Evolutionary conservation across 208 protist genomes (phyloP).

Genomic region (Crithidia sp.): DNA sequence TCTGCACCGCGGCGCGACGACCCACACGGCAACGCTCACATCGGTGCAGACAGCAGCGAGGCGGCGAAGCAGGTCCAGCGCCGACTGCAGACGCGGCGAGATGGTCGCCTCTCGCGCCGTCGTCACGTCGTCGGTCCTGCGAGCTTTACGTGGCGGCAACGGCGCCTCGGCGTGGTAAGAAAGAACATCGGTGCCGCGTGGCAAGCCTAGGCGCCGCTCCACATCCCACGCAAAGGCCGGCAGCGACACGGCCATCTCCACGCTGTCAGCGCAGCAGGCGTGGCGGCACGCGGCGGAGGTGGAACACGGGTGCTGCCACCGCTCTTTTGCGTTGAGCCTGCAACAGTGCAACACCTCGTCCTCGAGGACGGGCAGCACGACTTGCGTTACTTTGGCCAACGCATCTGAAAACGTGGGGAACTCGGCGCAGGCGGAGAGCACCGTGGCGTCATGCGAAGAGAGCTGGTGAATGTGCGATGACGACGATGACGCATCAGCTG

Average conservation of each 20-base stretch:
- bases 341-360: conserved; percentile 1
- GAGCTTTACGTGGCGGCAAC: background rate
- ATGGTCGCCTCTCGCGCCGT: background rate
- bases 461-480: conserved; percentile 35
- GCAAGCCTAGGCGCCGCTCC: background rate
- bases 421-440: conserved; percentile 43
- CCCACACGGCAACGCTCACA: conserved; percentile 15
- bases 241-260: conserved; percentile 26
- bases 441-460: conserved; percentile 15
- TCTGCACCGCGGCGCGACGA: background rate
- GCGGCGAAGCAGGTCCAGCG: conserved; percentile 6
- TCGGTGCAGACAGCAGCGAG: conserved; percentile 26
- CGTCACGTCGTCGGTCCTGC: background rate
- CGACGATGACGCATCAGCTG: background rate
- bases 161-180: background rate
- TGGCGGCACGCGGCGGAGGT: background rate
- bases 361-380: conserved; percentile 25
- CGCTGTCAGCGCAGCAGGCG: background rate
- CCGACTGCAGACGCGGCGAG: background rate
- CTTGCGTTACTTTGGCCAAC: conserved; percentile 21
- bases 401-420: conserved; percentile 54
- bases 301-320: background rate
- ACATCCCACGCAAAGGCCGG: conserved; percentile 31
- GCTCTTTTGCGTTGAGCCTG: no score
- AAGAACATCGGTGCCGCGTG: background rate